Base-by-base conservation (phyloP, 768 basidiomycete species). In the Daedaleopsis sinensis region DNA sequence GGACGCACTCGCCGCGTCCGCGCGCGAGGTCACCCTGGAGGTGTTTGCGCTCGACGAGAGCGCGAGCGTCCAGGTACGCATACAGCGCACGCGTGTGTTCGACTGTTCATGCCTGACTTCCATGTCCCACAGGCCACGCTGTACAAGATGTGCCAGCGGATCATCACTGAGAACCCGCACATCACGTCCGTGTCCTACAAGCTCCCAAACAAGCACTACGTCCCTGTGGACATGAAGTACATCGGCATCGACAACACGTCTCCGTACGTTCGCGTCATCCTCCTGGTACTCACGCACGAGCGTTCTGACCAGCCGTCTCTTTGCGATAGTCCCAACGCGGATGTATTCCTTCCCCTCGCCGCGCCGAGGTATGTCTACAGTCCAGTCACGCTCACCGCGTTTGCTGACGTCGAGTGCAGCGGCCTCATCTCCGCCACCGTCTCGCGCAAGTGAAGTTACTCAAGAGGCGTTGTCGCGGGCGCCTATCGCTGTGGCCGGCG, bases 181-280 rank as follows among this genome's bases (percentile, higher is more conserved):
- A 79, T 97, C 13, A 71, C 80, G 47, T 74, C 74, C 2, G 89
- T 91, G 36, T 80, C 81, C 15, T 97, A 96, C 75, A 74, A 77
- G 46, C 80, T 97, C 2, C 96, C 96, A 1, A 98, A 98, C 80
- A 93, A 95, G 76, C 96, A 97, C 71, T 98, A 96, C 73, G 84
- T 97, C 66, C 91, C 92, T 0, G 92, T 95, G 51, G 86, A 92
- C 72, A 89, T 94, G 87, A 75, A 74, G 55, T 92, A 91, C 62
- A 76, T 90, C 48, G 85, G 84, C 2, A 71, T 90, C 11, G 89
- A 91, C 66, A 93, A 93, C 69, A 65, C 82, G 42, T 85, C 84
- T 2, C 86, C 87, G 87, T 89, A 8, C 43, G 57, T 62, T 15
- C 15, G n/a, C 32, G 16, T 38, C 11, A 18, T 18, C 32, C 43